These are phyloP conservation scores for Mycena vulgaris DNA, from an alignment of 768 basidiomycete species.

Conservation along the genomic window DNA sequence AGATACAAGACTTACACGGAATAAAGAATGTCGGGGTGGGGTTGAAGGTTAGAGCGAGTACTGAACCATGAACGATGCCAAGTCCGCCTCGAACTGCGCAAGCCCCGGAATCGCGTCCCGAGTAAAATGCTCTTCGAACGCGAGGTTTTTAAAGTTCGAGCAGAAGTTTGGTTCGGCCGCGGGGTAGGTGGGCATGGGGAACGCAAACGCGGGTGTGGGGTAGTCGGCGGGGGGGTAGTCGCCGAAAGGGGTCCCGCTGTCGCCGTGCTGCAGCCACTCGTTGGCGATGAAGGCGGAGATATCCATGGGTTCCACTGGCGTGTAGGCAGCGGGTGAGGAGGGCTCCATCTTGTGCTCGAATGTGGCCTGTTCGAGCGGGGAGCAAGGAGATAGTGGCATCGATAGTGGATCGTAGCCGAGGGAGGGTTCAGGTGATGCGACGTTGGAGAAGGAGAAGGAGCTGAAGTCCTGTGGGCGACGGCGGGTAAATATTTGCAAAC, in stretches of 20 bases:
- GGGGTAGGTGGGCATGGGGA: constrained; percentile 2
- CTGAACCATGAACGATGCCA: constrained; percentile 35
- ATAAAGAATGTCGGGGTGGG: background rate
- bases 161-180: constrained; percentile 19
- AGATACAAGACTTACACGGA: background rate
- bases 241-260: constrained; percentile 26
- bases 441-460: constrained; percentile 62
- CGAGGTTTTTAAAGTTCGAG: constrained; percentile 34
- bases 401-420: constrained; percentile 49
- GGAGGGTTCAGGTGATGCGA: constrained; percentile 47
- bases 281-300: constrained; percentile 39
- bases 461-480: constrained; percentile 57
- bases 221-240: constrained; percentile 29
- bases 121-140: constrained; percentile 21
- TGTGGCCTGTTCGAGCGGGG: constrained; percentile 20
- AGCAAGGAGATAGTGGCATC: constrained; percentile 24
- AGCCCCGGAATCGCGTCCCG: constrained; percentile 26
- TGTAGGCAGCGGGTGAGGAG: constrained; percentile 21
- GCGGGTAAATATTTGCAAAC: constrained; percentile 10
- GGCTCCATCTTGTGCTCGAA: constrained; percentile 31
- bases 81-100: constrained; percentile 37
- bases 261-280: constrained; percentile 35
- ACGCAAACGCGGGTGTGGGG: constrained; percentile 20
- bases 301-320: constrained; percentile 34
- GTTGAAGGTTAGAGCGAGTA: constrained; percentile 27